Conservation (phyloP, 208 protist genomes). For the Leishmania mexicana region DNA sequence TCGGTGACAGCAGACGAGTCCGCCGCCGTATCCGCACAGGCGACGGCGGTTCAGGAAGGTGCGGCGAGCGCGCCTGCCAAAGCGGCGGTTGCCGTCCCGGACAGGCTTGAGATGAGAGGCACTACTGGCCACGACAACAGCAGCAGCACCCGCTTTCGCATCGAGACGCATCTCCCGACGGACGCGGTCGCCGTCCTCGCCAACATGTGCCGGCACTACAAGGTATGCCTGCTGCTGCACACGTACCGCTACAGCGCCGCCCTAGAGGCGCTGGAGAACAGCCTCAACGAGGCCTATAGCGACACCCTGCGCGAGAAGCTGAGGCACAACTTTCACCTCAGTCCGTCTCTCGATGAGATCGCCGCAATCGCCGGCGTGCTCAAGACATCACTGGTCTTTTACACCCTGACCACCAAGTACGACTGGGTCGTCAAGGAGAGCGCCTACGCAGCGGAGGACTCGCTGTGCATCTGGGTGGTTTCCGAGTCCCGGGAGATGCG, state of each 20-base stretch:
- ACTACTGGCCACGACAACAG: conserved; percentile 6
- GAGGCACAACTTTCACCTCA: conserved; percentile 56
- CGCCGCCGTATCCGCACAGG: neutral
- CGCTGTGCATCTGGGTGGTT: conserved; percentile 87
- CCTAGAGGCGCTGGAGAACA: conserved; percentile 81
- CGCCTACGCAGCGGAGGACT: conserved; percentile 62
- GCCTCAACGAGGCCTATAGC: conserved; percentile 62
- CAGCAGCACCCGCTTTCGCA: conserved; percentile 13
- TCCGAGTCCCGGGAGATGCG: conserved; percentile 78
- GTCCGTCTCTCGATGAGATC: conserved; percentile 84
- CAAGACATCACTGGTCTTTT: conserved; percentile 76
- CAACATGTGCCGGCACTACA: conserved; percentile 60
- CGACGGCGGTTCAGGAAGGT: neutral
- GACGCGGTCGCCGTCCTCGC: conserved; percentile 57
- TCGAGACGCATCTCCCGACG: conserved; percentile 42
- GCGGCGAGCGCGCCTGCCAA: neutral
- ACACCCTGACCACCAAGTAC: conserved; percentile 62
- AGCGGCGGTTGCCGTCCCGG: neutral
- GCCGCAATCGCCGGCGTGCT: conserved; percentile 68
- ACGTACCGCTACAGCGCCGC: conserved; percentile 91
- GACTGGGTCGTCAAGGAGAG: conserved; percentile 54
- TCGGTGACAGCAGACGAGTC: neutral
- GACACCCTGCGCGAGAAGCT: conserved; percentile 87
- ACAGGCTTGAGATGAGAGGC: neutral
- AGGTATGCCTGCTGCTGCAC: conserved; percentile 65